These are phyloP conservation scores for Phytophthora citricola DNA, from an alignment of 352 stramenopile species.

Conservation along the genomic window DNA sequence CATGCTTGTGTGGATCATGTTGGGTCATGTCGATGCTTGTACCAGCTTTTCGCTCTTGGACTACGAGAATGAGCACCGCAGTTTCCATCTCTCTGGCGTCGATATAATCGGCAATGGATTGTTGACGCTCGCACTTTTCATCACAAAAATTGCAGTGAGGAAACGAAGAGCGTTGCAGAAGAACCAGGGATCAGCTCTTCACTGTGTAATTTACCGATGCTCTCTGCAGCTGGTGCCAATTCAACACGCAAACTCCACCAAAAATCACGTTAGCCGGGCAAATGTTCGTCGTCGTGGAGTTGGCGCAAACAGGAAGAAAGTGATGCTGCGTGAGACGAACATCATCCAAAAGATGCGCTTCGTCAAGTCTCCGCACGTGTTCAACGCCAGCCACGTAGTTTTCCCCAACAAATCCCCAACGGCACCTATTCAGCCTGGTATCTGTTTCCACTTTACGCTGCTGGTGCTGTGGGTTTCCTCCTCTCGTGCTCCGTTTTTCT, in stretches of 20 bases:
- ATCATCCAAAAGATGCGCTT: constrained; percentile 29
- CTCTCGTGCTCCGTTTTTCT: constrained; percentile 15
- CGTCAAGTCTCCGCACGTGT: constrained; percentile 12
- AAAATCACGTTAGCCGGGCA: no score
- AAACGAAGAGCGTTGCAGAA: constrained; percentile 16
- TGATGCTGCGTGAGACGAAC: constrained; percentile 8
- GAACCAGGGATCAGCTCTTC: constrained; percentile 4
- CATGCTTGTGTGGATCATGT: constrained; percentile 31
- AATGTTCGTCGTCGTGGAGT: no score
- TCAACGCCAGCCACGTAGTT: constrained; percentile 10
- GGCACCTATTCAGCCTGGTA: not conserved
- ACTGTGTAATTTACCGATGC: constrained; percentile 35
- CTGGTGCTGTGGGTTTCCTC: constrained; percentile 10
- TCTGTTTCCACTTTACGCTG: constrained; percentile 6
- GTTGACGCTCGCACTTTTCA: constrained; percentile 29
- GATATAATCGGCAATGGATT: constrained; percentile 36
- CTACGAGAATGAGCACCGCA: constrained; percentile 22
- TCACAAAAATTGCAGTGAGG: constrained; percentile 32
- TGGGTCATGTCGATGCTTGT: constrained; percentile 29
- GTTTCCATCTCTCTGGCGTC: constrained; percentile 9
- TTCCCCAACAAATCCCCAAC: no score
- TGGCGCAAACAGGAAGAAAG: not conserved
- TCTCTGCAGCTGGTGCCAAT: constrained; percentile 18
- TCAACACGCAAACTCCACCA: constrained; percentile 1
- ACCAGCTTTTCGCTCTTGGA: constrained; percentile 23